phyloP scores from a whole-genome alignment of 371 early-diverging fungal genomes.

The Mucor circinelloides region DNA sequence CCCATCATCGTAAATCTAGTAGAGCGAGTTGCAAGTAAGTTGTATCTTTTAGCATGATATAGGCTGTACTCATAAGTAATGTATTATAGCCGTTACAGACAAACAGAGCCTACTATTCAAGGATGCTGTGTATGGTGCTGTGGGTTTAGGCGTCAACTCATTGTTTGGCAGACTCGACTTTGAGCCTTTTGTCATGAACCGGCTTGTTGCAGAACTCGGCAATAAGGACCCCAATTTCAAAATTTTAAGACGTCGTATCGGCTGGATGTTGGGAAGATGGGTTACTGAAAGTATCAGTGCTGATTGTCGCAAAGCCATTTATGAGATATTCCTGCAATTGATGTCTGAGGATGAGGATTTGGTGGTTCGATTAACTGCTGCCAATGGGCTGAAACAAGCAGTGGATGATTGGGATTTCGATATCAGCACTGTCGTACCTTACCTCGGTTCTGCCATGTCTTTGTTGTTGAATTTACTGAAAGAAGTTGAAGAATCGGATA shows the following conservation, averaged over 20 bases:
- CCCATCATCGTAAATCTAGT: constrained; percentile 70
- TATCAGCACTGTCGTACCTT: constrained; percentile 69
- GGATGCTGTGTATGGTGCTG: constrained; percentile 82
- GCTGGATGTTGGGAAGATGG: constrained; percentile 89
- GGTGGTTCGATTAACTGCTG: constrained; percentile 87
- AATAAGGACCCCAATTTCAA: constrained; percentile 55
- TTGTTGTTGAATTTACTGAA: constrained; percentile 59
- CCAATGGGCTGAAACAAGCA: constrained; percentile 64
- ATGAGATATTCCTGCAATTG: constrained; percentile 70
- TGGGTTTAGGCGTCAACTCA: constrained; percentile 83
- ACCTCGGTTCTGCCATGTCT: constrained; percentile 64
- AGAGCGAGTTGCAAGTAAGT: constrained; percentile 62
- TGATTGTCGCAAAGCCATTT: constrained; percentile 65
- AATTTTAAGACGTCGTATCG: constrained; percentile 75
- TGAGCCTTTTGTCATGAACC: constrained; percentile 71
- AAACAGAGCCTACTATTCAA: constrained; percentile 66
- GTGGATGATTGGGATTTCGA: constrained; percentile 93
- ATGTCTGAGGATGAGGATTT: constrained; percentile 69
- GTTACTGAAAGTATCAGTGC: constrained; percentile 76
- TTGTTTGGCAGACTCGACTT: constrained; percentile 86
- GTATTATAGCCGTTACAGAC: constrained; percentile 37
- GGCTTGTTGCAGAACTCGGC: constrained; percentile 57
- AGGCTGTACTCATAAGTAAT: not conserved
- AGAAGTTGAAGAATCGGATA: constrained; percentile 78
- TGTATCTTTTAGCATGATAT: not conserved